phyloP scores from a whole-genome alignment of 805 yeast genomes.

The Ogataea glucozyma region DNA sequence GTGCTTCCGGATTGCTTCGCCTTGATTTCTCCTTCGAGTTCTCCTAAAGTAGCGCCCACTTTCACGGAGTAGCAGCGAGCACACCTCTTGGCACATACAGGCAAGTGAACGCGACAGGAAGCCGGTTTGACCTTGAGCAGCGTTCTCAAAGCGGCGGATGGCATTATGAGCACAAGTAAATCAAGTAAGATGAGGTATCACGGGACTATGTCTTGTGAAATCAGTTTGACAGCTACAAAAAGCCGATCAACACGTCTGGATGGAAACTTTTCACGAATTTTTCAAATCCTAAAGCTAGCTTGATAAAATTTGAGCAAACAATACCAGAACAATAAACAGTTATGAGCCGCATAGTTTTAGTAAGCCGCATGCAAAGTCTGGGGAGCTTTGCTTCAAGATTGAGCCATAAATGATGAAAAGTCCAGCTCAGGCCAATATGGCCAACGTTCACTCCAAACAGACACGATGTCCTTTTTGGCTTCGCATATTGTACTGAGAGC shows the following conservation, averaged over 20 bases:
- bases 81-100: background rate
- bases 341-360: no score
- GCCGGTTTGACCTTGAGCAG: background rate
- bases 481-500: no score
- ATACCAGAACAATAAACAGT: slow-evolving; percentile 1
- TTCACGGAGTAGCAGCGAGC: slow-evolving; percentile 1
- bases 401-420: no score
- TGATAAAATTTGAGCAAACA: background rate
- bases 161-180: background rate
- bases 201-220: no score
- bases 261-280: background rate
- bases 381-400: no score
- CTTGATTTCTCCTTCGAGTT: slow-evolving; percentile 9
- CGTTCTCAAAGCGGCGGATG: background rate
- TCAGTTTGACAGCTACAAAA: no score
- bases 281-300: background rate
- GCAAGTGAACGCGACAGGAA: no score
- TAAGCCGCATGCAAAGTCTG: no score
- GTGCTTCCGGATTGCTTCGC: background rate
- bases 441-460: no score
- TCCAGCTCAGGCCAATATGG: no score
- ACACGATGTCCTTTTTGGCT: no score
- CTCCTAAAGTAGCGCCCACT: slow-evolving; percentile 2
- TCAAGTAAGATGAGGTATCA: no score
- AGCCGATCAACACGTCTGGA: background rate